phyloP scores from a whole-genome alignment of 208 protist genomes.

The Phytomonas francai region DNA sequence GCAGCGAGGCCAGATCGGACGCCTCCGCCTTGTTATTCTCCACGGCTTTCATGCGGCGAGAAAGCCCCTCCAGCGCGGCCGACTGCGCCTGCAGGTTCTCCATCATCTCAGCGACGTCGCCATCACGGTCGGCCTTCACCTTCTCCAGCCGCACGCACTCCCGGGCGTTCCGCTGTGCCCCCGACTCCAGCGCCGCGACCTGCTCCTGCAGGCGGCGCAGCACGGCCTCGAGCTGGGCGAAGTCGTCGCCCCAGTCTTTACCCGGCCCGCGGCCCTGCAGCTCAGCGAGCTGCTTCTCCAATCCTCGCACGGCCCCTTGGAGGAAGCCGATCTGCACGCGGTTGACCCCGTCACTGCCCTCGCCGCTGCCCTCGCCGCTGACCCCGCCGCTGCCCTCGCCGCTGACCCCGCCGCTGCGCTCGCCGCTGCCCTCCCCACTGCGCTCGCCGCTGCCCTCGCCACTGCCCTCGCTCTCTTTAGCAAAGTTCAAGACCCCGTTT shows the following conservation, averaged over 20 bases:
- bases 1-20: conserved; percentile 51
- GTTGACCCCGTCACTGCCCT: conserved; percentile 27
- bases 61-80: conserved; percentile 15
- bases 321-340: conserved; percentile 43
- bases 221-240: conserved; percentile 26
- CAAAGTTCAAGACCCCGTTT: not conserved
- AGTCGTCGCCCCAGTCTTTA: conserved; percentile 40
- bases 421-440: conserved; percentile 7
- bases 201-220: conserved; percentile 31
- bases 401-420: conserved; percentile 5
- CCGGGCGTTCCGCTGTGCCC: conserved; percentile 15
- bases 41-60: conserved; percentile 19
- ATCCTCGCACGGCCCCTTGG: conserved; percentile 26
- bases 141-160: conserved; percentile 38
- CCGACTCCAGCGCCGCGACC: conserved; percentile 16
- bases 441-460: conserved; percentile 3
- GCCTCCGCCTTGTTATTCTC: conserved; percentile 68
- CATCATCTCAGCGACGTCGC: conserved; percentile 9
- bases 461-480: conserved; percentile 9
- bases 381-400: conserved; percentile 5
- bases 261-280: conserved; percentile 25
- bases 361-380: conserved; percentile 6
- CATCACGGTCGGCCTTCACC: conserved; percentile 38
- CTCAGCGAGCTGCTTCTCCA: conserved; percentile 66
- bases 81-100: conserved; percentile 32